phyloP scores from a whole-genome alignment of 768 basidiomycete genomes.

The Pisolithus albus region DNA sequence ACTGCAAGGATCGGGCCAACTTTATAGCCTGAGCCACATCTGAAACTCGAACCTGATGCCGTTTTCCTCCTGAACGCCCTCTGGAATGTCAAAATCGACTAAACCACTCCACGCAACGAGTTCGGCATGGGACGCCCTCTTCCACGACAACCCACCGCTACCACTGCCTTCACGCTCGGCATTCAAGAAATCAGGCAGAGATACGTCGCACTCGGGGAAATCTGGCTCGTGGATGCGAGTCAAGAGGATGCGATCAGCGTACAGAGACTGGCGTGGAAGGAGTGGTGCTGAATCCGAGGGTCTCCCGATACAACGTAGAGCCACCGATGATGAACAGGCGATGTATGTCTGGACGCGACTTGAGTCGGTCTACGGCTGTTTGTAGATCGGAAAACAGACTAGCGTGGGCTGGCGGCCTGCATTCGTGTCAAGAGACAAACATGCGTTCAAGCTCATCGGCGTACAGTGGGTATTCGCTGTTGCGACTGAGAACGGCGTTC shows the following conservation, averaged over 20 bases:
- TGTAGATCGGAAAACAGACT: conserved; percentile 21
- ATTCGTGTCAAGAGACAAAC: conserved; percentile 6
- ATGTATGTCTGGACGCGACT: conserved; percentile 30
- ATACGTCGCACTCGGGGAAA: conserved; percentile 81
- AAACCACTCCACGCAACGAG: conserved; percentile 68
- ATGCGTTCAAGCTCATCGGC: conserved; percentile 20
- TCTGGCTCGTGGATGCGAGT: conserved; percentile 73
- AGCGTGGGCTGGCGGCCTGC: conserved; percentile 9
- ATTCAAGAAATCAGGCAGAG: conserved; percentile 69
- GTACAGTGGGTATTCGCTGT: conserved; percentile 55
- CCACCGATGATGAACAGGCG: conserved; percentile 88
- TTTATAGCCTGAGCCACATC: conserved; percentile 72
- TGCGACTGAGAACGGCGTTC: conserved; percentile 74
- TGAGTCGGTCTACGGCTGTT: conserved; percentile 12
- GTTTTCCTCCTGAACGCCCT: conserved; percentile 74
- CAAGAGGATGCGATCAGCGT: conserved; percentile 76
- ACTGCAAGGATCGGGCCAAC: too few relatives aligned
- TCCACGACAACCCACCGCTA: conserved; percentile 39
- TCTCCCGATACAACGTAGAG: conserved; percentile 71
- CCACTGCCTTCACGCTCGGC: conserved; percentile 4
- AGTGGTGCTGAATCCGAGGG: conserved; percentile 36
- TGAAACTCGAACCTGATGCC: conserved; percentile 86
- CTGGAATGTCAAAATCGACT: conserved; percentile 56
- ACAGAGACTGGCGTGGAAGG: conserved; percentile 27
- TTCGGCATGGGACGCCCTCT: conserved; percentile 49